Base-by-base conservation (phyloP, 148 eudicot genomes). In the Persicaria tinctoria region DNA sequence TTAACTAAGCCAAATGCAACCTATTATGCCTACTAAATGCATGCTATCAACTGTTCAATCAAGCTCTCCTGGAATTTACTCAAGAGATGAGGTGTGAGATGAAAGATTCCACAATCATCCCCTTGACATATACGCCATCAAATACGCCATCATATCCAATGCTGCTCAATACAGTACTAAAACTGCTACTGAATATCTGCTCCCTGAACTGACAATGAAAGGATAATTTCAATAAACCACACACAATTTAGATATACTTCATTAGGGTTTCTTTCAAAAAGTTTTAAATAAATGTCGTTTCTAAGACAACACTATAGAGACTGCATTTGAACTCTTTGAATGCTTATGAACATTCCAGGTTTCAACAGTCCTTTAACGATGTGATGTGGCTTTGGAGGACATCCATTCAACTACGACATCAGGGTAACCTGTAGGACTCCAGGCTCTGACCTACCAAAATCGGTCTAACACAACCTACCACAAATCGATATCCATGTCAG, bases 321-420 rank as follows among this genome's bases (percentile, higher is more conserved):
- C 27, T 60, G 44, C 68, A 60, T 60, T 8, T 60, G 44, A 27
- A 23, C 13, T 60, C 23, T 60, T 8, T 27, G 44, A 60, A 23
- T 20, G 6, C 18, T 46, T 68, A 12, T 41, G 38, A 20, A 48
- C 18, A 18, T 47, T 80, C 47, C 85, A 95, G 97, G 97, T 78
- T 92, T 95, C 72, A 16, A 78, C 38, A 90, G 70, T 76, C 93
- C 96, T 27, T 77, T 95, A 71, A 89, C 84, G 97, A 89, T 97
- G 10, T 95, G 98, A 69, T 95, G 98, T 72, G 98, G 98, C 50
- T 80, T 64, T 6, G 98, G 98, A 44, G 98, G 97, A 8, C 87
- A 92, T 74, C 98, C 98, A 51, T 87, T 90, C 77, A 95, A 95
- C 70, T 95, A 90, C 53, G 80, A 90, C 51, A 83, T 84, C 38